These are phyloP conservation scores for Termitomyces heimii DNA, from an alignment of 768 basidiomycete genomes.

Conservation along the genomic window DNA sequence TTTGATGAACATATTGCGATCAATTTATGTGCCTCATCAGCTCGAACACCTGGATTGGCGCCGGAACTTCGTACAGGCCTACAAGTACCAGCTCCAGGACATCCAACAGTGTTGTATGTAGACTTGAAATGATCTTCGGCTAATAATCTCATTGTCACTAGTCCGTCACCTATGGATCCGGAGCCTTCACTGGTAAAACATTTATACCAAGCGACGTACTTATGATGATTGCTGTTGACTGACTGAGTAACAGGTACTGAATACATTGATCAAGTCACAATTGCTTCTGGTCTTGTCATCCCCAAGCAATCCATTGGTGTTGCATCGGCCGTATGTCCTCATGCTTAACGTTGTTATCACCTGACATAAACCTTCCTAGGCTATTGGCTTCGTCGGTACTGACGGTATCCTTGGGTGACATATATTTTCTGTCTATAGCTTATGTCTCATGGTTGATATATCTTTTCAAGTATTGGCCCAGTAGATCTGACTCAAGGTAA, in stretches of 20 bases:
- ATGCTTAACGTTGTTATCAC: background rate
- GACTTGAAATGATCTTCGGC: background rate
- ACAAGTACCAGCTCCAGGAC: slow-evolving; percentile 52
- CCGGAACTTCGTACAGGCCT: slow-evolving; percentile 33
- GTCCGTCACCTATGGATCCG: slow-evolving; percentile 56
- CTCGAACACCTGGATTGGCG: slow-evolving; percentile 71
- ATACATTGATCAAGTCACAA: slow-evolving; percentile 47
- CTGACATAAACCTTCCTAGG: slow-evolving; percentile 9
- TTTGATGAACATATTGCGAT: background rate
- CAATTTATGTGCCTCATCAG: slow-evolving; percentile 19
- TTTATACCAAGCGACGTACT: background rate
- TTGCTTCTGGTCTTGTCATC: slow-evolving; percentile 45
- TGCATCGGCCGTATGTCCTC: slow-evolving; percentile 27
- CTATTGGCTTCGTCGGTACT: slow-evolving; percentile 29
- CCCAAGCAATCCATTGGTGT: slow-evolving; percentile 61
- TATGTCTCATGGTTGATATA: background rate
- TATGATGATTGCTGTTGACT: background rate
- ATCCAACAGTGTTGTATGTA: slow-evolving; percentile 39
- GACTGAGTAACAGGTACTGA: slow-evolving; percentile 27
- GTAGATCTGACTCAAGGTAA: slow-evolving; percentile 41
- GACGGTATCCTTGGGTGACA: background rate
- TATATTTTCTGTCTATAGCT: no score
- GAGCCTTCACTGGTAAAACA: slow-evolving; percentile 45
- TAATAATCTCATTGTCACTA: slow-evolving; percentile 14
- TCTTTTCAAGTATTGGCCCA: slow-evolving; percentile 54